Percentiles rank a stretch among this genome's conserved stretches.
These are phyloP conservation scores for Citrus sinensis DNA, from an alignment of 345 rosid species.

Conservation along the genomic window DNA sequence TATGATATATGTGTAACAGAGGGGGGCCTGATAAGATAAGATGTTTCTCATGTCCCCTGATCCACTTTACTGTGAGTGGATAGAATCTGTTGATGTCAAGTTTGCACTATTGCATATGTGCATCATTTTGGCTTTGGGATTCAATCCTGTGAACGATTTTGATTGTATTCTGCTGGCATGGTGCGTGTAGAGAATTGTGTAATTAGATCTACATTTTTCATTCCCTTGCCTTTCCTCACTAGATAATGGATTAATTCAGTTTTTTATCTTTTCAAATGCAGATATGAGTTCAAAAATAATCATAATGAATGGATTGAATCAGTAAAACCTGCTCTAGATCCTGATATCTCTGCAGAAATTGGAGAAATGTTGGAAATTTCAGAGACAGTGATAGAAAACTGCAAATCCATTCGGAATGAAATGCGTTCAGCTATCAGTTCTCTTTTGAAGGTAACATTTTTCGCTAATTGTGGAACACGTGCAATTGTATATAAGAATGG, in stretches of 20 bases:
- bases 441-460: slow-evolving; percentile 73
- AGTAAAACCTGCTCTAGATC: slow-evolving; percentile 68
- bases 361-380: slow-evolving; percentile 38
- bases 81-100: neutral
- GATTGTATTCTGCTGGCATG: neutral
- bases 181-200: neutral
- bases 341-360: slow-evolving; percentile 46
- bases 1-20: neutral
- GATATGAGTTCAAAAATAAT: slow-evolving; percentile 66
- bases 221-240: neutral
- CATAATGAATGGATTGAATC: slow-evolving; percentile 74
- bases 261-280: slow-evolving; percentile 28
- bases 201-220: neutral
- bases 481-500: neutral
- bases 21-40: neutral
- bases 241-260: slow-evolving; percentile 2
- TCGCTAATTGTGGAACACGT: neutral
- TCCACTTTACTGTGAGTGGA: neutral
- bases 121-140: slow-evolving; percentile 3
- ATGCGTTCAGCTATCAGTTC: slow-evolving; percentile 65
- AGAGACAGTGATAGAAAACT: slow-evolving; percentile 54
- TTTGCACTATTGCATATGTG: neutral
- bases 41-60: neutral
- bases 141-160: neutral
- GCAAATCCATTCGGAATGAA: slow-evolving; percentile 65